phyloP scores from a whole-genome alignment of 2,329 filamentous ascomycete genomes.

The Diaporthe sp. region DNA sequence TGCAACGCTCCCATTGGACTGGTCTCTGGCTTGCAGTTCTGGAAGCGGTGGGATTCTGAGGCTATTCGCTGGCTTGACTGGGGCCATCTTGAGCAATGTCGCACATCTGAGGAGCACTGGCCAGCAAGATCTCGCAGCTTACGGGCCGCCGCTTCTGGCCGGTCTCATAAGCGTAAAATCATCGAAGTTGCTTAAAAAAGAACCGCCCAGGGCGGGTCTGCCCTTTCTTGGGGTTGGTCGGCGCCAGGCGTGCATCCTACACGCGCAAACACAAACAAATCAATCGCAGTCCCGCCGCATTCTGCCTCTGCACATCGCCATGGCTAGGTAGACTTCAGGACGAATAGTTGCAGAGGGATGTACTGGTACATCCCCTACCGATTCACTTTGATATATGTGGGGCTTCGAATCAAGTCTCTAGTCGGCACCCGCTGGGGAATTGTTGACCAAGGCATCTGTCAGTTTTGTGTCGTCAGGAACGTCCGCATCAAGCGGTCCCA shows the following conservation, averaged over 20 bases:
- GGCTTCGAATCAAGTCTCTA: conserved; percentile 3
- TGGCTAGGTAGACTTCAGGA: neutral
- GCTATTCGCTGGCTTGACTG: conserved; percentile 36
- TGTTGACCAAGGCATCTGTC: neutral
- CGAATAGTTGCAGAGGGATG: neutral
- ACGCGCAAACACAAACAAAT: neutral
- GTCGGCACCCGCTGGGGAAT: neutral
- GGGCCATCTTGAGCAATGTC: conserved; percentile 32
- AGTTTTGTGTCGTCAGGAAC: neutral
- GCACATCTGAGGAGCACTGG: conserved; percentile 37
- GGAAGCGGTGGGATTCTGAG: conserved; percentile 5
- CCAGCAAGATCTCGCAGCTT: conserved; percentile 38
- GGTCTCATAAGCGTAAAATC: conserved; percentile 34
- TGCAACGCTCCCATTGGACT: conserved; percentile 32
- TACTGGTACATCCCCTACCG: conserved; percentile 17
- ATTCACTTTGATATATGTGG: conserved; percentile 33
- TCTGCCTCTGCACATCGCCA: neutral
- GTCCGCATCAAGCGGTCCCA: conserved; percentile 1
- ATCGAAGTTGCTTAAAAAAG: conserved; percentile 39
- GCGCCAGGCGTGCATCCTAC: conserved; percentile 31
- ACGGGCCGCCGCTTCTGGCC: conserved; percentile 36
- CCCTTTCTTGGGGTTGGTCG: conserved; percentile 13
- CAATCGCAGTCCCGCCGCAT: conserved; percentile 10
- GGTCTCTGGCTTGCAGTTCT: conserved; percentile 36
- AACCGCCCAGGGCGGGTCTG: conserved; percentile 24